A percentile compares a stretch with the other conserved stretches of the same genome.
Evolutionary conservation across 1,284 basidiomycete genomes (phyloP).

Genomic region (Malassezia nana): DNA sequence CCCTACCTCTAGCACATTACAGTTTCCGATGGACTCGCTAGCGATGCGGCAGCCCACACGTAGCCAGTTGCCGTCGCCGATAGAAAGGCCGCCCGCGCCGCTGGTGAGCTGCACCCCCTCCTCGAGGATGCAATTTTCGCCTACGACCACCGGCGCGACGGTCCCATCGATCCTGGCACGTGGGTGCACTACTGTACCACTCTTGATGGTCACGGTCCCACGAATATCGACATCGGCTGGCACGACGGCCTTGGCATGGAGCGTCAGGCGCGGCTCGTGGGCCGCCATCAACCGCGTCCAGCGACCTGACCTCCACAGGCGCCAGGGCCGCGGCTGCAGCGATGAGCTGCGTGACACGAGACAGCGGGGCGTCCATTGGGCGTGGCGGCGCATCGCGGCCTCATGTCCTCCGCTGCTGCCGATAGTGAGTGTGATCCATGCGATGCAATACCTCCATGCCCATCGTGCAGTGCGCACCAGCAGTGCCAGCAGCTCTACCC

Average conservation of each 20-base stretch:
- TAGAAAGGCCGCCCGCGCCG: constrained; percentile 62
- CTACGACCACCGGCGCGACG: constrained; percentile 74
- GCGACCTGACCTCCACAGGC: constrained; percentile 1
- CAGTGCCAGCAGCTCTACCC: constrained; percentile 15
- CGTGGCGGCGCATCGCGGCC: neutral
- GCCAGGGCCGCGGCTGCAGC: neutral
- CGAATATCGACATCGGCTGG: constrained; percentile 7
- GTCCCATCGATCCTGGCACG: constrained; percentile 80
- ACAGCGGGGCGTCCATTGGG: neutral
- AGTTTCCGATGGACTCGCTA: constrained; percentile 67
- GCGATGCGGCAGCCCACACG: constrained; percentile 76
- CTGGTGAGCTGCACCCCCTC: constrained; percentile 76
- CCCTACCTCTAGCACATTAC: constrained; percentile 72
- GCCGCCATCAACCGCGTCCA: too few relatives aligned
- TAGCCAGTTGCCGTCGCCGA: constrained; percentile 84
- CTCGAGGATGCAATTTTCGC: constrained; percentile 78
- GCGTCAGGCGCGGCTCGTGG: neutral
- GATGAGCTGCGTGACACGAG: neutral
- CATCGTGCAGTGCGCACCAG: constrained; percentile 1
- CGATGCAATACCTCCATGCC: constrained; percentile 5
- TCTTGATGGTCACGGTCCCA: constrained; percentile 7
- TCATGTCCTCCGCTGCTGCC: too few relatives aligned
- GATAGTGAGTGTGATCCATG: neutral
- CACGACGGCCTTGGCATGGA: constrained; percentile 5
- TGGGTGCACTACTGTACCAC: constrained; percentile 68